Base-by-base conservation (phyloP, 495 filamentous ascomycete genomes). In the Xylaria telfairii region DNA sequence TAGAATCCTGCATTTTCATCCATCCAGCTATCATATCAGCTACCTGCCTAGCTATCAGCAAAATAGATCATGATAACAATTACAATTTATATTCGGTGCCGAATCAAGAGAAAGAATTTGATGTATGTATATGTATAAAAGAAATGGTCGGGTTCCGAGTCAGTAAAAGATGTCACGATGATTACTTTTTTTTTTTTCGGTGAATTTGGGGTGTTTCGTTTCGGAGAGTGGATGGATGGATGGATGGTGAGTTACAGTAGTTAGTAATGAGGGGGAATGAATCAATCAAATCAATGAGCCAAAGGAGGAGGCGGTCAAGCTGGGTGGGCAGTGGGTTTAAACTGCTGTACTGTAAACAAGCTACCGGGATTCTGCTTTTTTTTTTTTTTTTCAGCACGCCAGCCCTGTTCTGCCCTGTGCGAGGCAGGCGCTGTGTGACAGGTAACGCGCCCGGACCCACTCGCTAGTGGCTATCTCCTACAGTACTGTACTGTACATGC, bases 321-420 rank as follows among this genome's bases (percentile, higher is more conserved):
- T 37, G 17, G 28, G 28, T 2, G 24, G 10, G 39, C 12, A 37
- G 34, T 37, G 34, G 3, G 34, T 10, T n/a, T n/a, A n/a, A n/a
- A n/a, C n/a, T n/a, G n/a, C n/a, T n/a, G n/a, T n/a, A n/a, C n/a
- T n/a, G n/a, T n/a, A 46, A 4, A 46, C 15, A 15, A 46, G n/a
- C 6, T 46, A 46, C 42, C 42, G 42, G 42, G 17, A 24, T 54
- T 17, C 12, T 41, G 1, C 39, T 9, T 37, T n/a, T n/a, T n/a
- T n/a, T n/a, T n/a, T n/a, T 32, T n/a, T 57, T 34, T 57, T 37
- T 59, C 56, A 59, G 30, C 56, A 59, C 17, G n/a, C 7, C 56
- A 59, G 32, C 56, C 56, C 56, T 59, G 32, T 37, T 59, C 30
- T 59, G 56, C 56, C 56, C 56, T 59, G 32, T 53, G 49, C 12